Conservation (phyloP, 345 rosid genomes). For the Anacardium occidentale region DNA sequence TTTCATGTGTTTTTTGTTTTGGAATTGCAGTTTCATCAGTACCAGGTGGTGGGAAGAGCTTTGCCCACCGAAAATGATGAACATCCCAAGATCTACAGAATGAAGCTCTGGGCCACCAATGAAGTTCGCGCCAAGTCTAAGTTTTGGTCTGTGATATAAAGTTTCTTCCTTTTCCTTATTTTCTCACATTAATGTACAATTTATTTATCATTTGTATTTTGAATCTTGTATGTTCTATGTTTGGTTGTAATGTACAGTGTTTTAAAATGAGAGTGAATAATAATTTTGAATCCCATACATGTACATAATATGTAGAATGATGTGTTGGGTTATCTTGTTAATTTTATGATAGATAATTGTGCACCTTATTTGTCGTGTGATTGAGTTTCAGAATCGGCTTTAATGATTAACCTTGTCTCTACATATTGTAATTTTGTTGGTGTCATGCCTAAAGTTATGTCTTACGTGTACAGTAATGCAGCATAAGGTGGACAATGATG, state of each 20-base stretch:
- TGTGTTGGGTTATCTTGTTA: too few species aligned
- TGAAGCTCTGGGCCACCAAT: conserved; percentile 52
- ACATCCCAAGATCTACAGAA: conserved; percentile 45
- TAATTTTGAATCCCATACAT: background rate
- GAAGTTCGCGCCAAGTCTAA: conserved; percentile 47
- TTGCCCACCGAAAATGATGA: conserved; percentile 35
- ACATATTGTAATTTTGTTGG: too few species aligned
- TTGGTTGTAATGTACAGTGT: background rate
- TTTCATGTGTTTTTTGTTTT: background rate
- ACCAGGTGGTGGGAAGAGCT: conserved; percentile 46
- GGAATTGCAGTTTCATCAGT: conserved; percentile 38
- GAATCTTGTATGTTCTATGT: too few species aligned
- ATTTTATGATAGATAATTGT: background rate
- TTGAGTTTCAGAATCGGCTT: background rate
- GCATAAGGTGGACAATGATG: background rate
- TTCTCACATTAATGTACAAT: background rate
- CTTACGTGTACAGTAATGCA: background rate
- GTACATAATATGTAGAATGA: too few species aligned
- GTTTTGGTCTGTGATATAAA: conserved; percentile 33
- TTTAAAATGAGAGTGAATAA: background rate
- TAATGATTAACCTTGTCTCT: background rate
- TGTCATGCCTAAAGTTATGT: background rate
- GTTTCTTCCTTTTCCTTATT: too few species aligned
- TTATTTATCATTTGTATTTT: too few species aligned
- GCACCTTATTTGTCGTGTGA: background rate